These are phyloP conservation scores for Hypsizygus marmoreus DNA, from an alignment of 768 basidiomycete genomes.

Conservation along the genomic window DNA sequence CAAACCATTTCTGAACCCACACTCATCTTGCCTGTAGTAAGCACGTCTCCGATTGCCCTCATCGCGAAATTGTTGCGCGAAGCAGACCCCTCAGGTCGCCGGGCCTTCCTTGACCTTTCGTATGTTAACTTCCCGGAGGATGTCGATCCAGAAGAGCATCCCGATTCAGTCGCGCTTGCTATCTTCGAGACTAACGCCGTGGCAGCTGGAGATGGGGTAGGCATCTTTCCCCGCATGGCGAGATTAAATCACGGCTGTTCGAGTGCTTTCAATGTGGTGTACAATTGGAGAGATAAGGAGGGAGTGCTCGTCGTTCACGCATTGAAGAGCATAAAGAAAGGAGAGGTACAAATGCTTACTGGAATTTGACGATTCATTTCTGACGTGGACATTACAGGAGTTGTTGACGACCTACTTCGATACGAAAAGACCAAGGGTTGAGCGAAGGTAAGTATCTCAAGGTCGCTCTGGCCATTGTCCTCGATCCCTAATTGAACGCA, in stretches of 20 bases:
- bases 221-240: conserved; percentile 70
- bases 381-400: too few species aligned
- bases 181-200: conserved; percentile 73
- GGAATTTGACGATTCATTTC: too few species aligned
- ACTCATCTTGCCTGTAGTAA: conserved; percentile 30
- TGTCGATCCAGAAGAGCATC: conserved; percentile 36
- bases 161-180: conserved; percentile 54
- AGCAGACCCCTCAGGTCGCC: conserved; percentile 33
- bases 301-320: conserved; percentile 56
- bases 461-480: neutral
- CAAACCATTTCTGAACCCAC: neutral
- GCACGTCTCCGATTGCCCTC: conserved; percentile 46
- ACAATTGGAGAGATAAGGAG: conserved; percentile 57
- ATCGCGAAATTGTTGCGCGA: conserved; percentile 37
- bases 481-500: neutral
- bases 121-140: conserved; percentile 52
- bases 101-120: conserved; percentile 55
- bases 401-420: conserved; percentile 24
- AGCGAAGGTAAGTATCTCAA: conserved; percentile 47
- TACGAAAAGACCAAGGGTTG: conserved; percentile 52
- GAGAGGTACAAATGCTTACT: conserved; percentile 43
- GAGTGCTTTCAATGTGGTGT: conserved; percentile 66
- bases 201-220: conserved; percentile 50
- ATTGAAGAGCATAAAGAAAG: conserved; percentile 50
- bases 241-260: conserved; percentile 72